These are phyloP conservation scores for Diaporthe citrichinensis DNA, from an alignment of 2,329 filamentous ascomycete genomes.

Conservation along the genomic window DNA sequence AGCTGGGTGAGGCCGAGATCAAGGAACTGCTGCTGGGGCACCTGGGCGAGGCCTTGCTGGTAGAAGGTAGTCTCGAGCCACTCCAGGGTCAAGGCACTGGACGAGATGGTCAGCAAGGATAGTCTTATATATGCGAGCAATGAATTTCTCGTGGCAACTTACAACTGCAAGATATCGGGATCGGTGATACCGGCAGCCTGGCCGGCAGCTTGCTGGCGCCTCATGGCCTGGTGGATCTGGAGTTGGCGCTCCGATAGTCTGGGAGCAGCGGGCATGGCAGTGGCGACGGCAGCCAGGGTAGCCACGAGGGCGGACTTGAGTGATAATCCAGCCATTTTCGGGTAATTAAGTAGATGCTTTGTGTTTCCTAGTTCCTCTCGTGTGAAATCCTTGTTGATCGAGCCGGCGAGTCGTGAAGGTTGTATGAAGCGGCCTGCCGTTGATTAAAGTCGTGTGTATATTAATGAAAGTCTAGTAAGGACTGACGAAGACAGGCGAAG, in stretches of 20 bases:
- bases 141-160: slow-evolving; percentile 47
- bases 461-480: slow-evolving; percentile 46
- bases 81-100: slow-evolving; percentile 79
- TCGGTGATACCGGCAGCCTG: slow-evolving; percentile 63
- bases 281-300: slow-evolving; percentile 60
- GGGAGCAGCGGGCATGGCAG: slow-evolving; percentile 62
- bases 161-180: slow-evolving; percentile 72
- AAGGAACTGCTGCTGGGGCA: slow-evolving; percentile 74
- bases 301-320: slow-evolving; percentile 60
- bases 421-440: slow-evolving; percentile 58
- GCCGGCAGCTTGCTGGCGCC: slow-evolving; percentile 65
- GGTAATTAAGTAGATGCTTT: slow-evolving; percentile 41
- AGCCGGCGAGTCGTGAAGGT: slow-evolving; percentile 42
- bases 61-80: slow-evolving; percentile 83
- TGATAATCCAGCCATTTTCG: slow-evolving; percentile 60
- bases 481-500: slow-evolving; percentile 40
- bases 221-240: slow-evolving; percentile 62
- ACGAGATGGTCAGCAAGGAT: slow-evolving; percentile 39
- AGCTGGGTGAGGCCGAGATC: slow-evolving; percentile 70
- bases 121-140: neutral
- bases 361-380: slow-evolving; percentile 38
- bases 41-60: slow-evolving; percentile 77
- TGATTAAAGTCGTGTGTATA: slow-evolving; percentile 49
- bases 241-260: slow-evolving; percentile 61
- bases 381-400: slow-evolving; percentile 45